These are phyloP conservation scores for Cyberlindnera maclurae DNA, from an alignment of 805 yeast species.

Conservation along the genomic window DNA sequence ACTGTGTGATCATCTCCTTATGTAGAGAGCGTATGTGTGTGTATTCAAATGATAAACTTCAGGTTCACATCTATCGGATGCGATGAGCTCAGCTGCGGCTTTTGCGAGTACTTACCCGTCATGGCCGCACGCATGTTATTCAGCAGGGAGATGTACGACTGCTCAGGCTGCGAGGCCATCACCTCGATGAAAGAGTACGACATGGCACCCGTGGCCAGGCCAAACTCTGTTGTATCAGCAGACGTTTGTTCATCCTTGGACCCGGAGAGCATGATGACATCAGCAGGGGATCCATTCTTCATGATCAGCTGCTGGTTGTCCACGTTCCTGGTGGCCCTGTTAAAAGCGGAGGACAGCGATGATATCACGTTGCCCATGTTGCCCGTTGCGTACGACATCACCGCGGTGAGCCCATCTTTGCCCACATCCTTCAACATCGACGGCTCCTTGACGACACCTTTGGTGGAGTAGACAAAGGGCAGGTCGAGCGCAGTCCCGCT, in stretches of 20 bases:
- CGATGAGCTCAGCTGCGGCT: conserved; percentile 62
- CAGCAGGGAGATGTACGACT: conserved; percentile 52
- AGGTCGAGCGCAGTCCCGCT: conserved; percentile 68
- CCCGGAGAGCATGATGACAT: conserved; percentile 58
- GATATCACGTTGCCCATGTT: conserved; percentile 35
- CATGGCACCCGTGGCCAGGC: conserved; percentile 69
- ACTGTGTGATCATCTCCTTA: no score
- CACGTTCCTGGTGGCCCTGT: conserved; percentile 15
- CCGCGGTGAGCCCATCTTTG: conserved; percentile 46
- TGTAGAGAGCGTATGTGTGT: no score
- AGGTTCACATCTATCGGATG: conserved; percentile 58
- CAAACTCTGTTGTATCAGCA: conserved; percentile 62
- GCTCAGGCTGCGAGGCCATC: conserved; percentile 45
- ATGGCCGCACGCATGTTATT: conserved; percentile 56
- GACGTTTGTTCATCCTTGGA: conserved; percentile 54
- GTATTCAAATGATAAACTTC: conserved; percentile 25
- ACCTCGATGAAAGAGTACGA: conserved; percentile 62
- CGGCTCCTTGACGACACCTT: conserved; percentile 68
- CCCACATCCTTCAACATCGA: conserved; percentile 63
- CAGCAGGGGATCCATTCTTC: conserved; percentile 57
- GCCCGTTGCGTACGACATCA: conserved; percentile 46
- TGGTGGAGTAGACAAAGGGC: conserved; percentile 64
- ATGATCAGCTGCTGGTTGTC: conserved; percentile 29
- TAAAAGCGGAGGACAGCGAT: conserved; percentile 16
- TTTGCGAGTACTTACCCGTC: conserved; percentile 55